Evolutionary conservation across 2,329 filamentous ascomycete species (phyloP).

Genomic region (Epichloe uncinata): DNA sequence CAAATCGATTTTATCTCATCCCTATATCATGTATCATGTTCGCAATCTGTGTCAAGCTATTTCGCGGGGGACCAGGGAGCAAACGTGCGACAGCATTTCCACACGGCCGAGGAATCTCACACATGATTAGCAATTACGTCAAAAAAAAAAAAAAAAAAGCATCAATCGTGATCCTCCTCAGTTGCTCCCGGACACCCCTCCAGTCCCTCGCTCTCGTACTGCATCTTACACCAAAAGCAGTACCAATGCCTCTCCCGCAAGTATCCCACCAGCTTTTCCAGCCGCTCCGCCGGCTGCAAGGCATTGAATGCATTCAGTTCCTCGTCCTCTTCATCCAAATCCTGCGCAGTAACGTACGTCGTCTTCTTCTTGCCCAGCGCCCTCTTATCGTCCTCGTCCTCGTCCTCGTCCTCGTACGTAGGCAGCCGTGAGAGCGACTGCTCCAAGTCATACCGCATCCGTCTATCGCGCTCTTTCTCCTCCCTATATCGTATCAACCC

Average conservation of each 20-base stretch:
- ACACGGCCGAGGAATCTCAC: too few species aligned
- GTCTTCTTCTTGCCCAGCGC: conserved; percentile 49
- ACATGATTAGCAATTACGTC: not conserved
- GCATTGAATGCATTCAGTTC: conserved; percentile 72
- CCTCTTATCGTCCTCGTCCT: conserved; percentile 58
- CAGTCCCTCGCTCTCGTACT: conserved; percentile 60
- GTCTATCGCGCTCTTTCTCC: conserved; percentile 53
- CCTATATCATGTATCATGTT: too few species aligned
- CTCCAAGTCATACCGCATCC: conserved; percentile 52
- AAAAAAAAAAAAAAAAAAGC: not conserved
- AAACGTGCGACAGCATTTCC: too few species aligned
- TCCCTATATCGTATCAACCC: conserved; percentile 57
- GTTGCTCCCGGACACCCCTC: conserved; percentile 79
- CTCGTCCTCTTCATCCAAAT: conserved; percentile 63
- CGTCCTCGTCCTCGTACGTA: conserved; percentile 54
- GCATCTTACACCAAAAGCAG: conserved; percentile 93
- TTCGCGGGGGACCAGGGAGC: too few species aligned
- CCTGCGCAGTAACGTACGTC: conserved; percentile 47
- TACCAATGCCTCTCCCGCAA: conserved; percentile 63
- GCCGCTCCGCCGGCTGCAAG: conserved; percentile 50
- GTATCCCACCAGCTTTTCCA: conserved; percentile 53
- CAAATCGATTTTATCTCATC: too few species aligned
- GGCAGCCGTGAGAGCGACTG: conserved; percentile 50
- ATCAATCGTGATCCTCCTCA: conserved; percentile 64
- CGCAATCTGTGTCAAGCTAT: too few species aligned